Evolutionary conservation across 176 grass and related monocot species (phyloP).

Genomic region (Carex littledalei): DNA sequence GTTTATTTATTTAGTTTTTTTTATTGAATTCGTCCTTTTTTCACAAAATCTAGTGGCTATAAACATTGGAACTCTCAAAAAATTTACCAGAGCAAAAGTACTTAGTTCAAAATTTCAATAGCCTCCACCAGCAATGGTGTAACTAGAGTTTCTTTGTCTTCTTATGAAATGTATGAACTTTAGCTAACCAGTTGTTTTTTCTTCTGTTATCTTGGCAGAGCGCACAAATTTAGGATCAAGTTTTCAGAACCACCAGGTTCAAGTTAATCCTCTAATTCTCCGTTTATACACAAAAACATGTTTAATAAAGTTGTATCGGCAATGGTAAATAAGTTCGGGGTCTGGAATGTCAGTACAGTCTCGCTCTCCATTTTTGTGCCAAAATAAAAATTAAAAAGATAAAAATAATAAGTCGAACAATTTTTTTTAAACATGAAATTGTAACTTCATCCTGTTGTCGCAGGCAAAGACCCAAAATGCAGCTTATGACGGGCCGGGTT

Average conservation of each 20-base stretch:
- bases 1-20: not conserved
- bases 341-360: not conserved
- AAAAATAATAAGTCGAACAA: not conserved
- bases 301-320: not conserved
- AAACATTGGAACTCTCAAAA: not conserved
- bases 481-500: conserved; percentile 45
- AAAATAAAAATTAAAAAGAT: not conserved
- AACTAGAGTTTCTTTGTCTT: not conserved
- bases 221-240: not conserved
- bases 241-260: not conserved
- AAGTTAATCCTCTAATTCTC: not conserved
- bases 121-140: not conserved
- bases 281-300: not conserved
- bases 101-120: conserved; percentile 4
- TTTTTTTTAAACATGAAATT: not conserved
- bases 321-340: not conserved
- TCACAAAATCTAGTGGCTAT: not conserved
- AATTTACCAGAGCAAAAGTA: not conserved
- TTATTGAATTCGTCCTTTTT: not conserved
- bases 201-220: not conserved
- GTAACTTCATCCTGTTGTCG: not conserved
- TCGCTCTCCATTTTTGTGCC: not conserved
- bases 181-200: not conserved
- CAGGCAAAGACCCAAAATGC: conserved; percentile 1
- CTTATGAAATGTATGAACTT: not conserved